Base-by-base conservation (phyloP, 129 eudicot species). In the Tanacetum coccineum region DNA sequence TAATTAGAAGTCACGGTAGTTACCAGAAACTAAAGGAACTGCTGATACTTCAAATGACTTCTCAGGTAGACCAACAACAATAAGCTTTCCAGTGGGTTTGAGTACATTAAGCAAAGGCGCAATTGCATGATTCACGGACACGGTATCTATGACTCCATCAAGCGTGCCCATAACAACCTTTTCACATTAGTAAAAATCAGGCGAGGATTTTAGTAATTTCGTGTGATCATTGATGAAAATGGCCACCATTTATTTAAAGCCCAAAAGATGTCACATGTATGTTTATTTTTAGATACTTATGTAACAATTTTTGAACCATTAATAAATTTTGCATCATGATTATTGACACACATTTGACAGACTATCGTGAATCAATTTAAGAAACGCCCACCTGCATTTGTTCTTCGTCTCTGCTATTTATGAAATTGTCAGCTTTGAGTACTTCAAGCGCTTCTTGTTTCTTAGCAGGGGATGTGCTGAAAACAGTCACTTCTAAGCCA, bases 101-200 rank as follows among this genome's bases (percentile, higher is more conserved):
- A 84, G 47, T 46, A 76, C 70, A 19, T 30, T 59, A 15, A 84
- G 44, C 75, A 81, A 67, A 10, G 90, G 90, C 17, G 26, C 62
- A 4, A 78, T 59, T 0, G 89, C 52, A 57, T 84, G 89, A 51
- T 26, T 20, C 47, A 53, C 88, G 3, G 88, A 79, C 5, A 83
- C 88, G 0, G 87, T 83, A 56, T 83, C 88, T 8, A 83, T 80
- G 19, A 83, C 77, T 11, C 89, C 89, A 58, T 84, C 89, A 47
- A 84, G 69, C 10, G 83, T 77, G 0, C 81, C 74, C 20, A 55
- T 57, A 42, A 56, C 82, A 68, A 76, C 84, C 88, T 83, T 12
- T 28, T 53, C 44, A 44, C 21, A 57, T 53, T 39, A 64, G 2
- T 25, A 7, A 30, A 30, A 30, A 30, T 30, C 36, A 30, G 36